These are phyloP conservation scores for Botrytis deweyae DNA, from an alignment of 2,329 filamentous ascomycete species.

Conservation along the genomic window DNA sequence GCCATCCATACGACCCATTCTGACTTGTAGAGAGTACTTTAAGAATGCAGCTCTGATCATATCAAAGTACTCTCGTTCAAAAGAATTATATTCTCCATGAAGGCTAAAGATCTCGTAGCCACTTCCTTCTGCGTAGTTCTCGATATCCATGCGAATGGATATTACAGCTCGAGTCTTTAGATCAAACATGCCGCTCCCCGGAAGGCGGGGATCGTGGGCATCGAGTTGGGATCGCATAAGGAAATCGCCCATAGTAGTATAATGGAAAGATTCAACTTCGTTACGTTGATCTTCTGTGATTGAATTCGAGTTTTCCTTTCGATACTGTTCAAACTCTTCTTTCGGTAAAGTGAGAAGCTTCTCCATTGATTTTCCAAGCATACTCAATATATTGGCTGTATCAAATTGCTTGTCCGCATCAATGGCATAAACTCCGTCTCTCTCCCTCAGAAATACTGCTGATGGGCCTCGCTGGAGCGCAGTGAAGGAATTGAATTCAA, in stretches of 20 bases:
- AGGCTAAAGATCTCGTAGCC: slow-evolving; percentile 83
- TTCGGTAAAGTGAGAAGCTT: slow-evolving; percentile 84
- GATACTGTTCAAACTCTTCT: slow-evolving; percentile 82
- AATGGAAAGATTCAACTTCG: slow-evolving; percentile 79
- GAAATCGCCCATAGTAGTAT: slow-evolving; percentile 81
- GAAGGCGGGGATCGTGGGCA: slow-evolving; percentile 79
- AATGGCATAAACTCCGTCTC: slow-evolving; percentile 86
- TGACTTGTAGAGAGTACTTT: slow-evolving; percentile 94
- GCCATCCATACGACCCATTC: slow-evolving; percentile 97
- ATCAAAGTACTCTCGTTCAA: slow-evolving; percentile 92
- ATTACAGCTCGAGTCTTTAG: slow-evolving; percentile 92
- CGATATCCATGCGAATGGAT: slow-evolving; percentile 83
- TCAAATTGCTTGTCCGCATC: slow-evolving; percentile 95
- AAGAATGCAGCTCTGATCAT: slow-evolving; percentile 94
- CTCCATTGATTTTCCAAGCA: slow-evolving; percentile 94
- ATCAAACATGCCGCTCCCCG: slow-evolving; percentile 92
- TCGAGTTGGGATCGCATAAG: slow-evolving; percentile 95
- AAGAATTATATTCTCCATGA: slow-evolving; percentile 83
- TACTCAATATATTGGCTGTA: slow-evolving; percentile 78
- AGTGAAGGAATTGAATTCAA: slow-evolving; percentile 67
- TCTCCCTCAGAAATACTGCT: slow-evolving; percentile 78
- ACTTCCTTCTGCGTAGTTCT: slow-evolving; percentile 67
- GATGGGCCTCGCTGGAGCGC: slow-evolving; percentile 68
- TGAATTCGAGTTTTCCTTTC: slow-evolving; percentile 64
- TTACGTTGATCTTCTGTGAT: slow-evolving; percentile 71